These are phyloP conservation scores for Thraustochytrium striatum DNA, from an alignment of 352 stramenopile species.

Conservation along the genomic window DNA sequence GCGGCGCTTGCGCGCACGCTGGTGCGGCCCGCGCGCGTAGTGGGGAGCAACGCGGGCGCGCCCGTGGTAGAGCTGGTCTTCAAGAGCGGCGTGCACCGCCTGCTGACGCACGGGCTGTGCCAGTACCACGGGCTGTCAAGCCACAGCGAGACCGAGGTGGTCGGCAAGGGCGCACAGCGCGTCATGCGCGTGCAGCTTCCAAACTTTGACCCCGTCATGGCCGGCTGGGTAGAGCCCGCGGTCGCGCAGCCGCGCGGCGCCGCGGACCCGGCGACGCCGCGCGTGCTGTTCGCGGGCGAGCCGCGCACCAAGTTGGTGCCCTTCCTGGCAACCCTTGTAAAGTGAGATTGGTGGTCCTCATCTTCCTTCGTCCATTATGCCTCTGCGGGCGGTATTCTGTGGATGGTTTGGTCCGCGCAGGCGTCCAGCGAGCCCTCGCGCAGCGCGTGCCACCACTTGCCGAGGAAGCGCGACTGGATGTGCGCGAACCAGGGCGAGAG, in stretches of 20 bases:
- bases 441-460: slow-evolving; percentile 73
- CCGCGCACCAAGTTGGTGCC: too few species aligned
- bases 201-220: too few species aligned
- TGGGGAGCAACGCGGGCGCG: neutral
- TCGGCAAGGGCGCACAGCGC: too few species aligned
- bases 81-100: slow-evolving; percentile 27
- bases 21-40: neutral
- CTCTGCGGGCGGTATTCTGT: slow-evolving; percentile 60
- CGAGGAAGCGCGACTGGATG: slow-evolving; percentile 70
- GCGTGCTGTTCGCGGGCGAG: too few species aligned
- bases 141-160: neutral
- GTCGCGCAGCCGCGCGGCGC: too few species aligned
- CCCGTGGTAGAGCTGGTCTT: slow-evolving; percentile 18
- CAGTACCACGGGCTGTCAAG: slow-evolving; percentile 17
- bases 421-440: slow-evolving; percentile 64
- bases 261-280: too few species aligned
- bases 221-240: too few species aligned
- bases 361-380: too few species aligned
- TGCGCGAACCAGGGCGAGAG: slow-evolving; percentile 72
- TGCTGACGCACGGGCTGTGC: slow-evolving; percentile 32
- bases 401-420: slow-evolving; percentile 70
- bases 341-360: too few species aligned
- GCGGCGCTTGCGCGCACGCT: neutral
- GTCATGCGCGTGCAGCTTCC: too few species aligned
- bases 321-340: too few species aligned